A percentile compares a stretch with the other conserved stretches of the same genome.
Conservation (phyloP, 2,329 filamentous ascomycete species). For the Cladorrhinum sp. region DNA sequence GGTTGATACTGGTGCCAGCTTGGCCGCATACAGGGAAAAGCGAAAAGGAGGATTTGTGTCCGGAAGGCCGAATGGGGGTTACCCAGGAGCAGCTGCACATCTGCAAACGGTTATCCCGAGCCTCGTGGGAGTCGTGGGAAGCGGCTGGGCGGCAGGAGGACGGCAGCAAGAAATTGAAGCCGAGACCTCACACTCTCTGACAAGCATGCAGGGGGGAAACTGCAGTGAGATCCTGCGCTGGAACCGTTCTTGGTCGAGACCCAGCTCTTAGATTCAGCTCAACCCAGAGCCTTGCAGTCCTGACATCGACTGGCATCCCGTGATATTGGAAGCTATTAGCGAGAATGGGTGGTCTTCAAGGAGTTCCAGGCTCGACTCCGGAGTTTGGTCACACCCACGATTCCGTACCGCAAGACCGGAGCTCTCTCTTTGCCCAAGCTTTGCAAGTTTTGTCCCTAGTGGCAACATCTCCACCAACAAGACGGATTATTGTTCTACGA, state of each 20-base stretch:
- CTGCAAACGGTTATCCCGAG: constrained; percentile 21
- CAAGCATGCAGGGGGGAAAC: neutral
- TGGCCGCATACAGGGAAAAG: constrained; percentile 8
- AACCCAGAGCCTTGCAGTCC: neutral
- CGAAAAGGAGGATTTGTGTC: constrained; percentile 15
- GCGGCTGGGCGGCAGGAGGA: neutral
- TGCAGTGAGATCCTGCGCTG: neutral
- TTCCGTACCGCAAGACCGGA: neutral
- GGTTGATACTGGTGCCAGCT: constrained; percentile 4
- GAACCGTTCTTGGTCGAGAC: neutral
- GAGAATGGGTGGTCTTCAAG: neutral
- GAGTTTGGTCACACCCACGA: neutral
- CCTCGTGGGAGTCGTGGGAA: constrained; percentile 5
- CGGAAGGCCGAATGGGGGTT: constrained; percentile 25
- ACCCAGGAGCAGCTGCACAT: constrained; percentile 8
- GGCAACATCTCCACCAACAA: neutral
- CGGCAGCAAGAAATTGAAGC: neutral
- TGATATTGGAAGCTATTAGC: neutral
- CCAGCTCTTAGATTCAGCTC: neutral
- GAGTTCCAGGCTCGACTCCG: neutral
- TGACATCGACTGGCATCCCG: neutral
- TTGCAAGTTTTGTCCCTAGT: neutral
- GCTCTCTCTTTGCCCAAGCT: neutral
- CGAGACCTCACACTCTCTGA: neutral
- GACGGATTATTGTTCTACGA: neutral